Conservation (phyloP, 352 stramenopile species). For the Globisporangium spiculum region DNA sequence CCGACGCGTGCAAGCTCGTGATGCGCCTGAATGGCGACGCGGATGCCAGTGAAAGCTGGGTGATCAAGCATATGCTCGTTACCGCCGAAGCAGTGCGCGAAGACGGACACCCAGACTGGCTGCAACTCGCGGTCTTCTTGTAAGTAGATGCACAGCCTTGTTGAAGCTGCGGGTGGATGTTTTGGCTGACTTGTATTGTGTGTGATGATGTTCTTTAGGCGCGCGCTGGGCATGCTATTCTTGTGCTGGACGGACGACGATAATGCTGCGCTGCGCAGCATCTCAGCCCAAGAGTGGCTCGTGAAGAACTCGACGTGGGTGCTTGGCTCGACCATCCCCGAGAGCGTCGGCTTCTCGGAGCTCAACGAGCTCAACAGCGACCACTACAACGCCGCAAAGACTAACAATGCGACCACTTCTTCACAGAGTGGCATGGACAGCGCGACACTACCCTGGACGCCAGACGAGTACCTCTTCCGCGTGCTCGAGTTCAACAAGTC, state of each 20-base stretch:
- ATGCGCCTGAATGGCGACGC: conserved; percentile 61
- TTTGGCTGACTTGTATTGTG: not conserved
- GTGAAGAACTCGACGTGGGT: conserved; percentile 61
- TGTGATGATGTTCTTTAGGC: conserved; percentile 22
- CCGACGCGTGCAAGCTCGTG: conserved; percentile 56
- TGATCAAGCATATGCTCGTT: conserved; percentile 72
- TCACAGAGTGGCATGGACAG: conserved; percentile 34
- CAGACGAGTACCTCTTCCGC: conserved; percentile 73
- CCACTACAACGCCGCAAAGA: conserved; percentile 25
- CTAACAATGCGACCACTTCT: not conserved
- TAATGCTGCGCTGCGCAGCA: conserved; percentile 54
- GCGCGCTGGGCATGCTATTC: conserved; percentile 72
- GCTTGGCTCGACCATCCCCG: conserved; percentile 52
- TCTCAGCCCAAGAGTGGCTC: conserved; percentile 76
- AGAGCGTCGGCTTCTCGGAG: conserved; percentile 52
- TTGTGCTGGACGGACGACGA: conserved; percentile 75
- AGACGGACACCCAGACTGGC: conserved; percentile 77
- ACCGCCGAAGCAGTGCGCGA: conserved; percentile 53
- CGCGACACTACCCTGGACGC: conserved; percentile 61
- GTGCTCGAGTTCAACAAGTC: conserved; percentile 66
- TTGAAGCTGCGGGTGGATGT: not conserved
- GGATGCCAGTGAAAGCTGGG: conserved; percentile 42
- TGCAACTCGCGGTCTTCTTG: conserved; percentile 75
- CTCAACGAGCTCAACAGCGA: conserved; percentile 69
- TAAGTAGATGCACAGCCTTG: conserved; percentile 19